Evolutionary conservation across 75 land plant genomes (phyloP), one percentile per base, ranked within the genome.

Genomic region (Picea sitchensis): DNA sequence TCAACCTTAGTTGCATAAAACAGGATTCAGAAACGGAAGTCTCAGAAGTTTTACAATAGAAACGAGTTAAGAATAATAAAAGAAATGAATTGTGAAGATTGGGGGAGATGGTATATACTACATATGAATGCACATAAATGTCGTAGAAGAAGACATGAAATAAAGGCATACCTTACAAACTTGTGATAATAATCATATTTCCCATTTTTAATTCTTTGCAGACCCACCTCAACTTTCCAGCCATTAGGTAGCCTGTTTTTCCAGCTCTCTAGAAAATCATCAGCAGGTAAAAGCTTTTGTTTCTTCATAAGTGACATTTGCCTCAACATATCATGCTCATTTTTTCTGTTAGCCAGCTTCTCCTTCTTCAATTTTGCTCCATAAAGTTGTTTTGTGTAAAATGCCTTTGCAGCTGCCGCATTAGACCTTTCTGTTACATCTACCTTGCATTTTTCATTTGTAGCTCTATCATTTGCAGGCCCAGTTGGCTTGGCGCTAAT

Each of bases 121-220:
- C 12, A 7, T 3, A 12, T 62, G 26, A 20, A 62, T 64, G 23
- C 30, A 64, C 8, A 26, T 23, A 11, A 14, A 65, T 65, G 69
- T 14, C 34, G 17, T 34, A 65, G 34, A 32, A 64, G 34, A 64
- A 65, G 36, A 14, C 5, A 65, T 6, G 15, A 3, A 65, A 31
- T 30, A 65, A 15, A 65, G 69, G 69, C 36, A 65, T 65, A 65
- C 30, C 69, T 65, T 65, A 65, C 69, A 65, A 65, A 32, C 38
- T 32, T 65, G 38, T 65, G 69, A 30, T 14, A 11, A 30, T 65
- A 65, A 32, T 65, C 38, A 32, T 65, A 32, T 65, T 65, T 32
- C 17, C 30, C 69, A 65, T 38, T 14, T 4, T 65, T 15, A 18
- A 38, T 65, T 34, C 32, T 65, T 31, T 32, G 68, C 30, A 65